Percentiles rank a stretch among this genome's conserved stretches.
phyloP scores from a whole-genome alignment of 345 rosid genomes.

The Boechera divaricarpa region DNA sequence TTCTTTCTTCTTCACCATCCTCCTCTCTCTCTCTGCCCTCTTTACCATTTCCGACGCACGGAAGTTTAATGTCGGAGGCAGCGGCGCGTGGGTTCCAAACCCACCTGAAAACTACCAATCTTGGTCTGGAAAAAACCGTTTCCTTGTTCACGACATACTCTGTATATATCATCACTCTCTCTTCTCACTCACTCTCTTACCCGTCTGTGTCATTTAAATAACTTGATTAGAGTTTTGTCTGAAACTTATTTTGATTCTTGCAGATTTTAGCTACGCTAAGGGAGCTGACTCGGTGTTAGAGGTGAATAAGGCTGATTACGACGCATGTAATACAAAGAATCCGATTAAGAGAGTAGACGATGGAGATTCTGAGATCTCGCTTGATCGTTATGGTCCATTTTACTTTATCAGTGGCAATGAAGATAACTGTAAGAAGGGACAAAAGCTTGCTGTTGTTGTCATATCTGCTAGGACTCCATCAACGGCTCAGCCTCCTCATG shows the following conservation, averaged over 20 bases:
- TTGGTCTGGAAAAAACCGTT: slow-evolving; percentile 78
- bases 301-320: slow-evolving; percentile 60
- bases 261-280: slow-evolving; percentile 76
- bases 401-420: slow-evolving; percentile 74
- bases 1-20: slow-evolving; percentile 23
- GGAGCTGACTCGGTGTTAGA: slow-evolving; percentile 73
- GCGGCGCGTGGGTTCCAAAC: slow-evolving; percentile 71
- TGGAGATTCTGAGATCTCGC: slow-evolving; percentile 60
- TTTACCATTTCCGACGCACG: slow-evolving; percentile 42
- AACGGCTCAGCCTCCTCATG: slow-evolving; percentile 40
- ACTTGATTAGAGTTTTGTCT: background rate
- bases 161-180: slow-evolving; percentile 43
- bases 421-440: slow-evolving; percentile 74
- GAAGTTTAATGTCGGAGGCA: slow-evolving; percentile 70
- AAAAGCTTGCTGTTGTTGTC: slow-evolving; percentile 64
- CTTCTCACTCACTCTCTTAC: background rate
- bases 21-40: slow-evolving; percentile 32
- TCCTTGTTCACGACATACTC: slow-evolving; percentile 79
- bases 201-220: background rate
- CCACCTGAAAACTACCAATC: slow-evolving; percentile 70
- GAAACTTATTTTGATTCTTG: slow-evolving; percentile 24
- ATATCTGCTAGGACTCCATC: slow-evolving; percentile 55
- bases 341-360: slow-evolving; percentile 59
- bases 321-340: slow-evolving; percentile 60
- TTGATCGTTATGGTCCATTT: slow-evolving; percentile 78